Conservation (phyloP, 768 basidiomycete genomes). For the Ramaria sp. region DNA sequence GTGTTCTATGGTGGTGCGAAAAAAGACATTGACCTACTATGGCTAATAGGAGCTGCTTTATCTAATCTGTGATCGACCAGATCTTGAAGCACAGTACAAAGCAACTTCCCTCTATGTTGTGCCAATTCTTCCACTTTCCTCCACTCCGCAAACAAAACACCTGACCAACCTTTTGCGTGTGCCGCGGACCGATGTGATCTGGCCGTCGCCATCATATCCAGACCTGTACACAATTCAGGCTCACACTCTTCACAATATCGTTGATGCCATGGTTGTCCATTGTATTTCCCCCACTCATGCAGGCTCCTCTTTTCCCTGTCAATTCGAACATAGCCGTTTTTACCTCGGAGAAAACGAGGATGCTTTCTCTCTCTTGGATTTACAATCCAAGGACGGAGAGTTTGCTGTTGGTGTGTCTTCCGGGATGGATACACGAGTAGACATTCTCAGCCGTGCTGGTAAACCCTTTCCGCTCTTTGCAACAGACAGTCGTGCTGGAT, state of each 20-base stretch:
- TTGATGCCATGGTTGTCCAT: neutral
- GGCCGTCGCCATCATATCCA: neutral
- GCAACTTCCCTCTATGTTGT: neutral
- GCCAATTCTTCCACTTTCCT: neutral
- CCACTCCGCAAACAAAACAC: neutral
- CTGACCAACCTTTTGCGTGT: neutral
- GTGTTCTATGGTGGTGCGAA: neutral
- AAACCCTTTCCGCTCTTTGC: neutral
- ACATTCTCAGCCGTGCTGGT: slow-evolving; percentile 8
- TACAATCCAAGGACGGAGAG: neutral
- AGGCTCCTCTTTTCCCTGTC: neutral
- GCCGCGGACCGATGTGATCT: neutral
- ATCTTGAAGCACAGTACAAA: slow-evolving; percentile 1
- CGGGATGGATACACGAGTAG: slow-evolving; percentile 9
- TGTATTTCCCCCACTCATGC: neutral
- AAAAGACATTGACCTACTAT: neutral
- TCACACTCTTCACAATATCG: neutral
- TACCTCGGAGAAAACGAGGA: neutral
- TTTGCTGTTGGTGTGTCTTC: slow-evolving; percentile 4
- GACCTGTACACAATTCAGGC: neutral
- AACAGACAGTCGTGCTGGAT: neutral
- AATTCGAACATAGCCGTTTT: neutral
- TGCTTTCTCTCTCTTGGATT: neutral
- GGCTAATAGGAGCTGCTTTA: neutral
- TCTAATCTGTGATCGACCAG: neutral